A percentile compares a stretch with the other conserved stretches of the same genome.
These are phyloP conservation scores for Cymbopogon citratus DNA, from an alignment of 176 grass and related monocot genomes.

Conservation along the genomic window DNA sequence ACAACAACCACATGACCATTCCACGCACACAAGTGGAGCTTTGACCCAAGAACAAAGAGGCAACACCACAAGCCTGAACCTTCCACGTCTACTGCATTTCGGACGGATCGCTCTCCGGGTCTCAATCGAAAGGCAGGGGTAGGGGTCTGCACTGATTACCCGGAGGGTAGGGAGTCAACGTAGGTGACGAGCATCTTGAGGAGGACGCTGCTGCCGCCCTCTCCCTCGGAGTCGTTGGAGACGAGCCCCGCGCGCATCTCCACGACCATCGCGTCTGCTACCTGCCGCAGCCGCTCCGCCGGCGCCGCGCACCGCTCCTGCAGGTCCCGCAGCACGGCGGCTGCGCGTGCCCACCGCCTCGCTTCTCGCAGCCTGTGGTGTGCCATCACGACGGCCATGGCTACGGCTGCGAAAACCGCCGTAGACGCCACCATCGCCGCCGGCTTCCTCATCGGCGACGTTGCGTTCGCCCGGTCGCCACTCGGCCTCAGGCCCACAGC, in stretches of 20 bases:
- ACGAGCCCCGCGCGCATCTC: slow-evolving; percentile 75
- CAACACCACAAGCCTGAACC: not conserved
- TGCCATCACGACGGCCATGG: slow-evolving; percentile 23
- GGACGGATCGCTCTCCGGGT: not conserved
- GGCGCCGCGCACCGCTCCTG: slow-evolving; percentile 47
- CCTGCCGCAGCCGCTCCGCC: slow-evolving; percentile 47
- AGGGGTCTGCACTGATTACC: slow-evolving; percentile 34
- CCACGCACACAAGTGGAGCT: not conserved
- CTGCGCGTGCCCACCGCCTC: slow-evolving; percentile 33
- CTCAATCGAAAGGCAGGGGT: not conserved
- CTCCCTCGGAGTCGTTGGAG: slow-evolving; percentile 38
- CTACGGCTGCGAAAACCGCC: slow-evolving; percentile 19
- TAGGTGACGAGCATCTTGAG: slow-evolving; percentile 92
- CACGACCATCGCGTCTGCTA: slow-evolving; percentile 72
- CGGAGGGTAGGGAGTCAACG: slow-evolving; percentile 66
- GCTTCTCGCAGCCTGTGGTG: slow-evolving; percentile 33
- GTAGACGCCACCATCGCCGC: slow-evolving; percentile 5
- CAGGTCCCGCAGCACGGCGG: slow-evolving; percentile 40
- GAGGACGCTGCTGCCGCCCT: slow-evolving; percentile 8
- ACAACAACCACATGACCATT: not conserved
- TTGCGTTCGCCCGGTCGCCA: not conserved
- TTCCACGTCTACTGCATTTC: not conserved
- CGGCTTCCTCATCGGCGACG: slow-evolving; percentile 40
- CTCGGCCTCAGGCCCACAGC: not conserved
- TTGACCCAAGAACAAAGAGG: not conserved